Conservation (phyloP, 2,329 filamentous ascomycete species). For the Fusarium falciforme region DNA sequence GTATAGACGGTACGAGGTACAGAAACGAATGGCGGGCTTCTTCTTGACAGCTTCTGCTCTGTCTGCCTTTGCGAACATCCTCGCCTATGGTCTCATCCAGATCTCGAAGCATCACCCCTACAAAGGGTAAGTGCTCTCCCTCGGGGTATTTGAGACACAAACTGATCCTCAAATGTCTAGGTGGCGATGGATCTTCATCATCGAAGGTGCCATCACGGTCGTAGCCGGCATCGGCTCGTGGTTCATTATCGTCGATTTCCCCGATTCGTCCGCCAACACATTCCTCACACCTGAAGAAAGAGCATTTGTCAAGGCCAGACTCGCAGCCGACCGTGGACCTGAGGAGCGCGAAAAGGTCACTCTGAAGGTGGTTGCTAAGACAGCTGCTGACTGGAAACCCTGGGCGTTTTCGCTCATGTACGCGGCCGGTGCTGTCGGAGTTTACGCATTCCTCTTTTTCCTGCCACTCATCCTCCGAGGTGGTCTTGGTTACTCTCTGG, state of each 20-base stretch:
- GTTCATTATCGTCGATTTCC: constrained; percentile 36
- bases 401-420: constrained; percentile 32
- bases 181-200: constrained; percentile 36
- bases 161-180: neutral
- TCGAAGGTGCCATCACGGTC: constrained; percentile 26
- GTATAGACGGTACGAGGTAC: constrained; percentile 29
- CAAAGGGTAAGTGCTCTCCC: constrained; percentile 6
- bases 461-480: constrained; percentile 13
- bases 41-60: constrained; percentile 21
- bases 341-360: constrained; percentile 26
- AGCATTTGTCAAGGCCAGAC: constrained; percentile 16
- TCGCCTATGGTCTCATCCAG: constrained; percentile 25
- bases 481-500: constrained; percentile 20
- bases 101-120: constrained; percentile 22
- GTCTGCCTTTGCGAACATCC: constrained; percentile 26
- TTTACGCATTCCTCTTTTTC: constrained; percentile 25
- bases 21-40: constrained; percentile 27
- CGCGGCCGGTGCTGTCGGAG: constrained; percentile 29
- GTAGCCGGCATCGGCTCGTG: constrained; percentile 24
- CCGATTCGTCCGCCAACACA: constrained; percentile 21
- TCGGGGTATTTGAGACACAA: neutral
- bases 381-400: constrained; percentile 26
- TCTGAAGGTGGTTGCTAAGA: neutral
- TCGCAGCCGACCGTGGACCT: constrained; percentile 8
- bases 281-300: constrained; percentile 25